These are phyloP conservation scores for Tolypocladium sp. DNA, from an alignment of 2,329 filamentous ascomycete genomes.

Conservation along the genomic window DNA sequence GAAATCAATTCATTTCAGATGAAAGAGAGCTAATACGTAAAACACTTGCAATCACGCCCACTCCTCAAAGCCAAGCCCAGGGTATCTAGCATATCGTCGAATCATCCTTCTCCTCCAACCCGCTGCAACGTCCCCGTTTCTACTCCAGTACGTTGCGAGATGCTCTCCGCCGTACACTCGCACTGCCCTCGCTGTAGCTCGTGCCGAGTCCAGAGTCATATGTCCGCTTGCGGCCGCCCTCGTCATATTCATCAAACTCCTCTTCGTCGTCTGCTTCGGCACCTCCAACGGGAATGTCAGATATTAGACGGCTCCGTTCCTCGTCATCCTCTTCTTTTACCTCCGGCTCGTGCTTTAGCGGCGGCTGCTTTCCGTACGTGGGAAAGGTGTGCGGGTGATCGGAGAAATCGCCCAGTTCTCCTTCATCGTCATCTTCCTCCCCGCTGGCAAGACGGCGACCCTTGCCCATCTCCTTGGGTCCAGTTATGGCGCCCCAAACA, in stretches of 20 bases:
- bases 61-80: neutral
- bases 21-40: neutral
- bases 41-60: neutral
- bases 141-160: conserved; percentile 13
- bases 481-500: conserved; percentile 31
- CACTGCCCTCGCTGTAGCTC: conserved; percentile 34
- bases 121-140: neutral
- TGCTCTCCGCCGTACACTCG: conserved; percentile 19
- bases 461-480: conserved; percentile 5
- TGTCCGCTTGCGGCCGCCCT: conserved; percentile 13
- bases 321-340: conserved; percentile 24
- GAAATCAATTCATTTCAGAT: neutral
- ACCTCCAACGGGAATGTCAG: conserved; percentile 23
- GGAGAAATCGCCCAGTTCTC: conserved; percentile 20
- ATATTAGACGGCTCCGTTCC: conserved; percentile 15
- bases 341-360: conserved; percentile 29
- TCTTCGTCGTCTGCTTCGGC: conserved; percentile 38
- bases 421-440: conserved; percentile 13
- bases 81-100: neutral
- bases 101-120: neutral
- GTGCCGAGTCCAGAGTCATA: conserved; percentile 45
- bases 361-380: conserved; percentile 29
- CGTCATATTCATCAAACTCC: conserved; percentile 27
- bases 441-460: conserved; percentile 4
- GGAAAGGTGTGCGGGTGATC: conserved; percentile 36